Conservation (phyloP, 306 rosid genomes). For the Mucuna pruriens region DNA sequence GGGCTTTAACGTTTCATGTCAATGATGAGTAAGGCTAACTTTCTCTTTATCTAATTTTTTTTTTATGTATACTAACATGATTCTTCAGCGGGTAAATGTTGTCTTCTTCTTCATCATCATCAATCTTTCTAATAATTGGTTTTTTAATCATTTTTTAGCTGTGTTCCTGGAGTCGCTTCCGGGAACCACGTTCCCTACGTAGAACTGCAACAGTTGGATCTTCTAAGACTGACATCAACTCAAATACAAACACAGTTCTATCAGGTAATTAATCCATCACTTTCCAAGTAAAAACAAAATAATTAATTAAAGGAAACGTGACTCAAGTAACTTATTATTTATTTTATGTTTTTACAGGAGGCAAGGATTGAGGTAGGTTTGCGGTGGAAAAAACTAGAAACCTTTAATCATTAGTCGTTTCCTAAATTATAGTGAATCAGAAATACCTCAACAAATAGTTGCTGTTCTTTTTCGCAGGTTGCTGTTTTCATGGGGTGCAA, state of each 20-base stretch:
- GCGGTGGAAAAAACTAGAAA: not conserved
- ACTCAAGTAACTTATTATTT: not conserved
- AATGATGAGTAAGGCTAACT: slow-evolving; percentile 56
- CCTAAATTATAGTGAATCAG: not conserved
- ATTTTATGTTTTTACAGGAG: slow-evolving; percentile 51
- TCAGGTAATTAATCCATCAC: slow-evolving; percentile 46
- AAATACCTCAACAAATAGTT: too few species aligned
- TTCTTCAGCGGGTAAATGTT: not conserved
- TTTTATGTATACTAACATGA: not conserved
- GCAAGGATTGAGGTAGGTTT: slow-evolving; percentile 80
- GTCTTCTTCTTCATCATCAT: not conserved
- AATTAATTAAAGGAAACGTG: not conserved
- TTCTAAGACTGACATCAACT: slow-evolving; percentile 51
- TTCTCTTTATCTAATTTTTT: not conserved
- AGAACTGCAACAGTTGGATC: slow-evolving; percentile 61
- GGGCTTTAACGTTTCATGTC: slow-evolving; percentile 45
- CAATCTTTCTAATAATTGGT: not conserved
- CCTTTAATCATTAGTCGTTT: not conserved
- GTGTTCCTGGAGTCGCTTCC: slow-evolving; percentile 78
- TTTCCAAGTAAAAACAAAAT: not conserved
- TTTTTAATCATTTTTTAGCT: slow-evolving; percentile 41
- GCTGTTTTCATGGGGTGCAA: slow-evolving; percentile 84
- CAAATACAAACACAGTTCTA: slow-evolving; percentile 66
- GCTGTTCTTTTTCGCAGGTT: slow-evolving; percentile 49
- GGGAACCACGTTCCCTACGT: slow-evolving; percentile 51